phyloP scores from a whole-genome alignment of 1,139 yeast genomes.

The Geotrichum reessii region DNA sequence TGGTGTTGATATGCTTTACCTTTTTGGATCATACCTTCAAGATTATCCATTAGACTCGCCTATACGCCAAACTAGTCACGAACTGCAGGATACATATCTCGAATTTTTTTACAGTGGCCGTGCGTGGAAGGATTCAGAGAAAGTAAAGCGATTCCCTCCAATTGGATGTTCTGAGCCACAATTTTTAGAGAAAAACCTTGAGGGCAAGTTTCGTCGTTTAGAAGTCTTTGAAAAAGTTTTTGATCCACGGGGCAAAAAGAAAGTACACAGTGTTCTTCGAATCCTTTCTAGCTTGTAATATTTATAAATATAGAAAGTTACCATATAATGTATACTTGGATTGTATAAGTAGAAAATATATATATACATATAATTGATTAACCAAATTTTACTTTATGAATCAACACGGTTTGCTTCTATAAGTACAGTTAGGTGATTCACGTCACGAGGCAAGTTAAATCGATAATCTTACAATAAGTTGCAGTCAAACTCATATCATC shows the following conservation, averaged over 20 bases:
- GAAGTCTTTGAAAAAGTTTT: conserved; percentile 2
- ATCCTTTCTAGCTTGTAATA: background rate
- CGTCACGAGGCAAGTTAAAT: too few relatives aligned
- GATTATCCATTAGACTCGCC: background rate
- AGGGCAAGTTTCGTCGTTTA: background rate
- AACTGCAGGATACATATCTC: conserved; percentile 12
- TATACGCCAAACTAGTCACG: background rate
- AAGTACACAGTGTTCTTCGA: background rate
- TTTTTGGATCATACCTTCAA: conserved; percentile 12
- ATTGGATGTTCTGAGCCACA: background rate
- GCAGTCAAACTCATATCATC: too few relatives aligned
- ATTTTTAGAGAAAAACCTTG: background rate
- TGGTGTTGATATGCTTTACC: conserved; percentile 18
- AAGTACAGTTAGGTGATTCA: too few relatives aligned
- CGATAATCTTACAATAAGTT: too few relatives aligned
- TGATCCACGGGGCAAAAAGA: conserved; percentile 1
- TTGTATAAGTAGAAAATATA: too few relatives aligned
- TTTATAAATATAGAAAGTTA: background rate
- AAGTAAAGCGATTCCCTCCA: background rate
- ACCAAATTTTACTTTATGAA: background rate
- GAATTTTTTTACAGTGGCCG: conserved; percentile 5
- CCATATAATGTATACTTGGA: background rate
- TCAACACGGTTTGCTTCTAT: background rate
- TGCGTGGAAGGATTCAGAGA: conserved; percentile 4
- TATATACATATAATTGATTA: background rate